Evolutionary conservation across 345 rosid genomes (phyloP).

Genomic region (Gossypium anomalum): DNA sequence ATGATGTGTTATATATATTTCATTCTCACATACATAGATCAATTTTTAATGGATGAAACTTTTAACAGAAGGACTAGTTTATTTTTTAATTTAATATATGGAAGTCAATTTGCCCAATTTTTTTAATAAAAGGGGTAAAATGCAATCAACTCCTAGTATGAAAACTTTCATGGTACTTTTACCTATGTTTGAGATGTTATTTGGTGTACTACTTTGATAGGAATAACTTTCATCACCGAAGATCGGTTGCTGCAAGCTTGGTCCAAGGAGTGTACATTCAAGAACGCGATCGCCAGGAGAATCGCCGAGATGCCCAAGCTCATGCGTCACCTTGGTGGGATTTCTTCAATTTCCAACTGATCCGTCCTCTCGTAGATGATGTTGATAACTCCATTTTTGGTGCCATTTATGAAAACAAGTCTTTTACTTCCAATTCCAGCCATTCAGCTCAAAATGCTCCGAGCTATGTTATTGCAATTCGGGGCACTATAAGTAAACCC

Average conservation of each 20-base stretch:
- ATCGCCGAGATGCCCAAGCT: conserved; percentile 42
- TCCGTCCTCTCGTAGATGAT: conserved; percentile 44
- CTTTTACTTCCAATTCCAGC: conserved; percentile 12
- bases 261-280: conserved; percentile 58
- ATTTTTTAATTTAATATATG: too few species aligned
- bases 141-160: too few species aligned
- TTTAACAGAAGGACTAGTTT: too few species aligned
- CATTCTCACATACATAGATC: too few species aligned
- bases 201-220: conserved; percentile 20
- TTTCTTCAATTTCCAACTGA: conserved; percentile 45
- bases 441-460: conserved; percentile 30
- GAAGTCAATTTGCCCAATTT: too few species aligned
- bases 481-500: conserved; percentile 52
- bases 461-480: conserved; percentile 57
- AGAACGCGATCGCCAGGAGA: conserved; percentile 62
- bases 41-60: too few species aligned
- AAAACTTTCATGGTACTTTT: too few species aligned
- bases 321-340: conserved; percentile 63
- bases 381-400: conserved; percentile 58
- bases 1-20: too few species aligned
- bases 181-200: not conserved
- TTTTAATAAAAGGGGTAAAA: too few species aligned
- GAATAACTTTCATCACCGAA: conserved; percentile 47
- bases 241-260: conserved; percentile 62
- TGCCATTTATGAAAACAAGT: conserved; percentile 46